Base-by-base conservation (phyloP, 2,329 filamentous ascomycete species). In the Colletotrichum australisinense region DNA sequence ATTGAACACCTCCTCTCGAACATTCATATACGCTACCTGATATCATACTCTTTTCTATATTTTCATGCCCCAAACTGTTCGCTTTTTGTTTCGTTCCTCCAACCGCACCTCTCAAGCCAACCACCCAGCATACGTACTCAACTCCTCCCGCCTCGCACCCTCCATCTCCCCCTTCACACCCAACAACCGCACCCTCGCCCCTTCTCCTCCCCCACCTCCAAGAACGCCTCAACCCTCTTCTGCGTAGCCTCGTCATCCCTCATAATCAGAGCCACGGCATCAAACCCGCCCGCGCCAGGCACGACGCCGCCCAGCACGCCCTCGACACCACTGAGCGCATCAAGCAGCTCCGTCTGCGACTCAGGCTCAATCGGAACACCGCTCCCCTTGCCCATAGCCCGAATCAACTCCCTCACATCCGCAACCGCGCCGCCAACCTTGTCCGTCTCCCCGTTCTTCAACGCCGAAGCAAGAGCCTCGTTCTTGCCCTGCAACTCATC, bases 231-330 rank as follows among this genome's bases (percentile, higher is more conserved):
- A 26, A 98, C 82, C 14, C 86, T 84, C 26, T 80, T 79, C 68
- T 93, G 84, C 1, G 94, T 94, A 62, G 88, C 88, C 46, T 86
- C 87, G 66, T 93, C 91, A 78, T 98, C 94, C 78, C 89, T 88
- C 76, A 98, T 90, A 72, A 99, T 82, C 73, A 99, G 82, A 1
- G 93, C 93, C 68, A 98, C 88, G 1, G 97, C 97, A 85, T 99
- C 97, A 79, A 94, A 98, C 0, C 97, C 97, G 11, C 97, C 97
- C 0, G 97, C 97, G 0, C 97, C 97, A 0, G 97, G 97, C 0
- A 98, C 97, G 0, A 98, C 95, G 0, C 95, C 97, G 0, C 95
- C 95, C 76, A 95, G 90, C 3, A 98, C 95, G 6, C 96, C 97
- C 0, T 93, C 88, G 1, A 98, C 84, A 4, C 77, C 79, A n/a